phyloP scores from a whole-genome alignment of 2,329 filamentous ascomycete genomes.

The Elsinoe australis region DNA sequence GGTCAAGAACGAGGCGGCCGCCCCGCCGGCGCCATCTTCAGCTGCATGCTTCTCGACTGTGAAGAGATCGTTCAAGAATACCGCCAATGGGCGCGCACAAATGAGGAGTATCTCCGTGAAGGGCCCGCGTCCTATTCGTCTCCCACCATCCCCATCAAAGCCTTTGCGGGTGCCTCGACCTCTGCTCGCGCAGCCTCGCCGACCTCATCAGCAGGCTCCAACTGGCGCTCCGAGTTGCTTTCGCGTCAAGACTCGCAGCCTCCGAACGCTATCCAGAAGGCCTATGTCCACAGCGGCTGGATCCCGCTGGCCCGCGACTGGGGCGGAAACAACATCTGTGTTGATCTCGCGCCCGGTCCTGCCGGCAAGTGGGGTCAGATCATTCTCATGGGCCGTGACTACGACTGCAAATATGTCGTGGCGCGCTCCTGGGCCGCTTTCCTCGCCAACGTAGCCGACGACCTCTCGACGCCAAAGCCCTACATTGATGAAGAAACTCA shows the following conservation, averaged over 20 bases:
- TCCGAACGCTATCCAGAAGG: constrained; percentile 76
- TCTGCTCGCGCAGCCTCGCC: constrained; percentile 59
- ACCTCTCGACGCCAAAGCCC: constrained; percentile 82
- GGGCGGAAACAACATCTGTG: constrained; percentile 95
- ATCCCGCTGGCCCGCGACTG: constrained; percentile 94
- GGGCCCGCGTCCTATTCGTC: constrained; percentile 41
- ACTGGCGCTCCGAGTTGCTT: constrained; percentile 78
- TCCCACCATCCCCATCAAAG: constrained; percentile 62
- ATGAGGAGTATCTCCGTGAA: constrained; percentile 66
- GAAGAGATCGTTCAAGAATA: constrained; percentile 98
- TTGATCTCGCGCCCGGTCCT: constrained; percentile 86
- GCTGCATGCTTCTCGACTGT: constrained; percentile 92
- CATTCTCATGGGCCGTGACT: constrained; percentile 93
- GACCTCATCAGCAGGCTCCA: constrained; percentile 34
- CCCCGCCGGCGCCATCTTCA: constrained; percentile 87
- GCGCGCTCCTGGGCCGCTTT: constrained; percentile 87
- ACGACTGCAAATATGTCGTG: constrained; percentile 96
- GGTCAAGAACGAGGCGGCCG: constrained; percentile 91
- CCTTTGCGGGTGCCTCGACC: constrained; percentile 56
- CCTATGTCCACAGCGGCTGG: constrained; percentile 90
- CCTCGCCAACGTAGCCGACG: constrained; percentile 78
- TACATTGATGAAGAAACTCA: constrained; percentile 85
- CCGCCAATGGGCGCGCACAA: constrained; percentile 92
- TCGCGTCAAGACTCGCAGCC: constrained; percentile 83
- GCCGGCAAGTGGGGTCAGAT: constrained; percentile 91